phyloP scores from a whole-genome alignment of 1,139 yeast species.

The Kazachstania sp. region DNA sequence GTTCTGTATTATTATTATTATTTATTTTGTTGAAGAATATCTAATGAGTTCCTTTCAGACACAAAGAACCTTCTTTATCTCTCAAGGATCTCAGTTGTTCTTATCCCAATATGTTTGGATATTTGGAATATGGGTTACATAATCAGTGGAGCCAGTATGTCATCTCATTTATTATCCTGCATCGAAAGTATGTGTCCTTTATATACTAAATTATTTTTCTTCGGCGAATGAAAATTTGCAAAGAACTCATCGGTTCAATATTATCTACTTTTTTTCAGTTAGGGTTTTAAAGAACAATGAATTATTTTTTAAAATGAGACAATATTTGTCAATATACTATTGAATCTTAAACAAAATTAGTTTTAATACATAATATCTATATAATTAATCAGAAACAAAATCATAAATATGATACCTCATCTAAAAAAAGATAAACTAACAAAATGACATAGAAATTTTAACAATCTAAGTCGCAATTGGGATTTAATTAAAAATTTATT shows the following conservation, averaged over 20 bases:
- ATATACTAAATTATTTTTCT: neutral
- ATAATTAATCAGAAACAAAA: too few relatives aligned
- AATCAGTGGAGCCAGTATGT: too few relatives aligned
- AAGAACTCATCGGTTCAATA: neutral
- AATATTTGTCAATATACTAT: neutral
- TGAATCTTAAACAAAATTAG: neutral
- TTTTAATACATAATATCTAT: neutral
- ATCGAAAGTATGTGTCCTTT: neutral
- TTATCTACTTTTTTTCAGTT: neutral
- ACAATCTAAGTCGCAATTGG: neutral
- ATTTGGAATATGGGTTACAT: too few relatives aligned
- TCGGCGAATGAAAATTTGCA: neutral
- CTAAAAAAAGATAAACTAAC: conserved; percentile 1
- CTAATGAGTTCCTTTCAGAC: too few relatives aligned
- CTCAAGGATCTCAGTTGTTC: neutral
- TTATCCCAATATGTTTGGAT: neutral
- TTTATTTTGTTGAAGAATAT: too few relatives aligned
- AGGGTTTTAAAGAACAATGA: neutral
- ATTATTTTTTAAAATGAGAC: neutral
- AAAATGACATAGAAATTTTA: neutral
- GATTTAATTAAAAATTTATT: neutral
- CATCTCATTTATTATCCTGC: too few relatives aligned
- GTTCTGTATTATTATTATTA: too few relatives aligned
- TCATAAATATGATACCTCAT: too few relatives aligned
- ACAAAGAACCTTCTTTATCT: neutral